Evolutionary conservation across 2,329 filamentous ascomycete species (phyloP), one percentile per base, ranked within the genome.

Genomic region (Ophiocordyceps robertsii): DNA sequence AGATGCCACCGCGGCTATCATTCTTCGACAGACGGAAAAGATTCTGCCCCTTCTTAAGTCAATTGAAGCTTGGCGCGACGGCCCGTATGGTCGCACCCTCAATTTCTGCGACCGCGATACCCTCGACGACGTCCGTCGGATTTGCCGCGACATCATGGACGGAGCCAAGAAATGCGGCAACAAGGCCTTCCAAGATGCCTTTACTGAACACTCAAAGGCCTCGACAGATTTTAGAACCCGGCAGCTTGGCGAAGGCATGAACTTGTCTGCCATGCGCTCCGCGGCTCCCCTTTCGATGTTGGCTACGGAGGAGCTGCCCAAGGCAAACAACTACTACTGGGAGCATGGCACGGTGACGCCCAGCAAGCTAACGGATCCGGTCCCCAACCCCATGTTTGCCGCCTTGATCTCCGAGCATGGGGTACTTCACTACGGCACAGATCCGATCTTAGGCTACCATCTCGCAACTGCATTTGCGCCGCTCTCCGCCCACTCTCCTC

Each of bases 371-470:
- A 37, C 39, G 12, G 43, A 46, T 14, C 47, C 50, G 17, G 40
- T 53, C 2, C 58, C 60, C n/a, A 73, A 75, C 47, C 73, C 75
- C 33, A 53, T 68, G 33, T 66, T 70, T 42, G 57, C 62, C 3
- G 21, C 50, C 46, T n/a, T 60, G 0, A 44, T 67, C 3, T 62
- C 60, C 0, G 46, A 54, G 4, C 46, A 53, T n/a, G 56, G 59
- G 2, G 46, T 58, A 3, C 55, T 78, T 27, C 67, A 72, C 44
- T 68, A 70, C 50, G 63, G 59, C 5, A 64, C 63, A 4, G 62
- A 79, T 45, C 75, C 77, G 0, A 46, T 77, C 0, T 50, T 69
- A 6, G 69, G 74, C 1, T 81, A 73, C 44, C 75, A 80, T 53
- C 61, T 80, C n/a, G 70, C 72, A 2, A 57, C 64, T 1, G 69